These are phyloP conservation scores for Amborella trichopoda DNA, from an alignment of 164 flowering plant genomes.

Conservation along the genomic window DNA sequence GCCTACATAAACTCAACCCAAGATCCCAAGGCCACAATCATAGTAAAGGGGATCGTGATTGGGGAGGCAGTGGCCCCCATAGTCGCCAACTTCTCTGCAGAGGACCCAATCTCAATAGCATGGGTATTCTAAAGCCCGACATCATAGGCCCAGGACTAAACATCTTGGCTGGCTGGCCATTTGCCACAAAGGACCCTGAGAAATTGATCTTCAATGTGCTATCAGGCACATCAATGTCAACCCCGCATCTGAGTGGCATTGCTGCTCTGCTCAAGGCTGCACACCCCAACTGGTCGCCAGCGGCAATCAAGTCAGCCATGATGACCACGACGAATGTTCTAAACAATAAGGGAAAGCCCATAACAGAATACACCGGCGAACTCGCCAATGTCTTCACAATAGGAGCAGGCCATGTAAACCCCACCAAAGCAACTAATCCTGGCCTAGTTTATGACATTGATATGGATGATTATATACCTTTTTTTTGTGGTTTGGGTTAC, in stretches of 20 bases:
- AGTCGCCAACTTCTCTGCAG: slow-evolving; percentile 73
- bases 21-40: slow-evolving; percentile 45
- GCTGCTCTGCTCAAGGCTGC: slow-evolving; percentile 5
- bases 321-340: slow-evolving; percentile 3
- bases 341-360: slow-evolving; percentile 2
- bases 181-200: no score
- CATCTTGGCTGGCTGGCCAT: slow-evolving; percentile 82
- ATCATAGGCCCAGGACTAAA: slow-evolving; percentile 83
- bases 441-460: slow-evolving; percentile 31
- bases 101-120: slow-evolving; percentile 59
- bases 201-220: slow-evolving; percentile 1
- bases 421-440: slow-evolving; percentile 38
- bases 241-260: slow-evolving; percentile 5
- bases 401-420: slow-evolving; percentile 35
- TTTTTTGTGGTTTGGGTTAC: no score
- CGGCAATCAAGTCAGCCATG: slow-evolving; percentile 6
- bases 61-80: slow-evolving; percentile 63
- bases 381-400: no score
- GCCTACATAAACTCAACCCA: slow-evolving; percentile 31
- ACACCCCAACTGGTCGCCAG: slow-evolving; percentile 5
- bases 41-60: slow-evolving; percentile 35
- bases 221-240: slow-evolving; percentile 6
- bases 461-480: no score
- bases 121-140: slow-evolving; percentile 72
- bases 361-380: slow-evolving; percentile 62